Percentiles rank a stretch among this genome's conserved stretches.
phyloP scores from a whole-genome alignment of 2,329 filamentous ascomycete species.

The Albifimbria verrucaria region DNA sequence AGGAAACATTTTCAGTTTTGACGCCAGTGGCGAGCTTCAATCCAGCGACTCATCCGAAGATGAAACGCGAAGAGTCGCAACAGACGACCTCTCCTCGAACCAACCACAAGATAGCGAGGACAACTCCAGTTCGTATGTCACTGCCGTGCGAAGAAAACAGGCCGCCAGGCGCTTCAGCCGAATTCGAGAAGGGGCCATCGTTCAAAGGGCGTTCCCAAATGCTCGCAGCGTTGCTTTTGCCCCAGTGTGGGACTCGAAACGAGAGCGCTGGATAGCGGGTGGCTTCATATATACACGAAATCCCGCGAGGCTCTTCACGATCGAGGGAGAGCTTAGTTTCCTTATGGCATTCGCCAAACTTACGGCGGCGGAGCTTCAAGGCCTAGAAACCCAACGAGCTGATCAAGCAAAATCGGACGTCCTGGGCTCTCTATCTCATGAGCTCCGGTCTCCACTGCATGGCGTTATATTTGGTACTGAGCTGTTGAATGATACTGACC shows the following conservation, averaged over 20 bases:
- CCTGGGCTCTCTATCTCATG: constrained; percentile 58
- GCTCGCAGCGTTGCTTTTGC: constrained; percentile 44
- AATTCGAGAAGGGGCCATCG: too few species aligned
- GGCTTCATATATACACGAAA: constrained; percentile 46
- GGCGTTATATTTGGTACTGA: constrained; percentile 55
- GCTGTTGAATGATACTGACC: constrained; percentile 47
- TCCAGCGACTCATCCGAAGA: constrained; percentile 25
- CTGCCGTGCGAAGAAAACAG: constrained; percentile 2
- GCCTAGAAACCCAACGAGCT: constrained; percentile 33
- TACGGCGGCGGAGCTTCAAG: constrained; percentile 54
- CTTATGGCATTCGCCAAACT: constrained; percentile 49
- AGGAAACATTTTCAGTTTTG: constrained; percentile 44
- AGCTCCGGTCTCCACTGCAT: constrained; percentile 58
- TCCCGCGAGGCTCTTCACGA: constrained; percentile 39
- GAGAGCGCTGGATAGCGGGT: constrained; percentile 45
- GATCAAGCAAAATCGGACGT: constrained; percentile 54
- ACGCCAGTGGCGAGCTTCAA: constrained; percentile 31
- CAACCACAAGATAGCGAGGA: not conserved
- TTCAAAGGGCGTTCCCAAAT: constrained; percentile 34
- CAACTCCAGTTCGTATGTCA: not conserved
- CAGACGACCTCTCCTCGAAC: not conserved
- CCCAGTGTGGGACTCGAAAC: constrained; percentile 44
- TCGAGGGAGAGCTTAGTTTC: constrained; percentile 47
- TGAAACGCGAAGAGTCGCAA: not conserved
- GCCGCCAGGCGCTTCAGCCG: constrained; percentile 14